Percentiles rank a stretch among this genome's conserved stretches.
Conservation (phyloP, 306 rosid species). For the Cicer pinnatifidum region DNA sequence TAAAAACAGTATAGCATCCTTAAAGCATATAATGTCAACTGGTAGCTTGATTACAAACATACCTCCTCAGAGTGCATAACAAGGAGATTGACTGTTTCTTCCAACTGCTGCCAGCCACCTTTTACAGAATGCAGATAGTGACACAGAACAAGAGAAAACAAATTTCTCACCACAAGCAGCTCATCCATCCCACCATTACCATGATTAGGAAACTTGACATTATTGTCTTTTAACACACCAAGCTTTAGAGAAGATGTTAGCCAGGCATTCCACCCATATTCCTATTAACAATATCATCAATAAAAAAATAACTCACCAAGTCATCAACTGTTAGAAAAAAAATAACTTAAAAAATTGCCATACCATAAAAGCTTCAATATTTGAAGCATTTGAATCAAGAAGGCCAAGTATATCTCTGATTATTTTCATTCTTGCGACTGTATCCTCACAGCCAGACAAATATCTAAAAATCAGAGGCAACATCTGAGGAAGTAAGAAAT, state of each 20-base stretch:
- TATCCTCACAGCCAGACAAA: conserved; percentile 78
- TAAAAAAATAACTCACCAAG: conserved; percentile 37
- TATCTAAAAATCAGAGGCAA: conserved; percentile 83
- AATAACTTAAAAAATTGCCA: conserved; percentile 14
- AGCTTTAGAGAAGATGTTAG: conserved; percentile 74
- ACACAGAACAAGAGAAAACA: conserved; percentile 83
- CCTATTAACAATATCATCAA: conserved; percentile 58
- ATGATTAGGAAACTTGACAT: conserved; percentile 50
- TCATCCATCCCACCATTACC: conserved; percentile 61
- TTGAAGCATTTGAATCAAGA: conserved; percentile 91
- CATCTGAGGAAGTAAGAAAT: conserved; percentile 89
- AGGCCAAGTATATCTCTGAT: conserved; percentile 86
- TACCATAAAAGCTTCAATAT: conserved; percentile 99
- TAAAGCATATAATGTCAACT: conserved; percentile 34
- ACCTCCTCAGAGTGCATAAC: conserved; percentile 70
- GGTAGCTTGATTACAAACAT: conserved; percentile 50
- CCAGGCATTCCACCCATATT: conserved; percentile 96
- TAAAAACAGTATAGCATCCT: conserved; percentile 38
- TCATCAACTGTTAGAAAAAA: conserved; percentile 36
- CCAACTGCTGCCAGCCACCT: conserved; percentile 99
- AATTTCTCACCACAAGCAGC: conserved; percentile 63
- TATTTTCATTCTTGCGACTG: conserved; percentile 67
- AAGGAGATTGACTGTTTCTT: conserved; percentile 81
- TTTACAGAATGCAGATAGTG: conserved; percentile 74
- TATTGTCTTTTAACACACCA: conserved; percentile 67